Conservation (phyloP, 2,329 filamentous ascomycete species). For the Aspergillus pseudotamarii region DNA sequence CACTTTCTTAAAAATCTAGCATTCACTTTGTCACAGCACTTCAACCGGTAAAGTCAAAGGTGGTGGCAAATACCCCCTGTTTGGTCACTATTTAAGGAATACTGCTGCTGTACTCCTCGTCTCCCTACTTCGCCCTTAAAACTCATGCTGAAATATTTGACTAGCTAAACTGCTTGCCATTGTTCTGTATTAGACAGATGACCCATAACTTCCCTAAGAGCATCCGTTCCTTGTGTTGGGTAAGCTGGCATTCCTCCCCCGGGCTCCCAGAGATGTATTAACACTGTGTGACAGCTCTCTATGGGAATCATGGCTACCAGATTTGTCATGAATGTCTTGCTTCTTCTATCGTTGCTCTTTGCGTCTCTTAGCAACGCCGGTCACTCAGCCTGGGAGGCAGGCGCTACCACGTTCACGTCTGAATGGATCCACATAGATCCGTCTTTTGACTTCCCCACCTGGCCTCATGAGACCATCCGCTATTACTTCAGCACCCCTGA, state of each 20-base stretch:
- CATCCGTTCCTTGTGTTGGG: background rate
- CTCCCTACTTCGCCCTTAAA: background rate
- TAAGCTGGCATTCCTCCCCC: background rate
- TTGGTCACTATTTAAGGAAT: background rate
- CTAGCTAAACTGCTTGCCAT: background rate
- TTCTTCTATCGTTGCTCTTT: background rate
- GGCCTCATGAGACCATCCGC: constrained; percentile 2
- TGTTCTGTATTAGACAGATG: background rate
- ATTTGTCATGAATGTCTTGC: background rate
- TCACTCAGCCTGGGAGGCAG: background rate
- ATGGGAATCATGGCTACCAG: background rate
- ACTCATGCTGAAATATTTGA: background rate
- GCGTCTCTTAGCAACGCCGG: background rate
- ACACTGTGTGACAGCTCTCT: background rate
- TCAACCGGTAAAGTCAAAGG: background rate
- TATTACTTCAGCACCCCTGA: constrained; percentile 1
- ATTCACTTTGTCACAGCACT: background rate
- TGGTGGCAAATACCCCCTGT: background rate
- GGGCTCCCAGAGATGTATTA: background rate
- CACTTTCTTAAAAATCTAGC: background rate
- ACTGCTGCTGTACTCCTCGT: background rate
- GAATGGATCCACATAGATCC: constrained; percentile 3
- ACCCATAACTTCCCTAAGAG: background rate
- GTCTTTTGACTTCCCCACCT: background rate
- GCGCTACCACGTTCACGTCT: background rate